These are phyloP conservation scores for Leccinum pallidistipes DNA, from an alignment of 1,284 basidiomycete genomes.

Conservation along the genomic window DNA sequence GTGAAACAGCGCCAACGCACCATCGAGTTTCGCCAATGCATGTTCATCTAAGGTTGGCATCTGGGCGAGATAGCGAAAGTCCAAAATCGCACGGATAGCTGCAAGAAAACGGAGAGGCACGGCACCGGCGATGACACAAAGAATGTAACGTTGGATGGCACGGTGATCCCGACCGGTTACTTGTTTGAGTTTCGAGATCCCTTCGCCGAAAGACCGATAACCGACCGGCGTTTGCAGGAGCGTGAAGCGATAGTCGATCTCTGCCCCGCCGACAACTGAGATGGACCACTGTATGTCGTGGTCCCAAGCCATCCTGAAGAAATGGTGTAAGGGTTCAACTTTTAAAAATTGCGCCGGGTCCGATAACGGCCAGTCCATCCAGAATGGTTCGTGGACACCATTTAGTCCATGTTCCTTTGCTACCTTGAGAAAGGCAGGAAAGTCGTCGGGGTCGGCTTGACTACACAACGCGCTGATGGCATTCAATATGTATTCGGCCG, in stretches of 20 bases:
- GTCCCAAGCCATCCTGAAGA: background rate
- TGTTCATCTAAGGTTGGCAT: background rate
- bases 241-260: background rate
- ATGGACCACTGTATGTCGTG: slow-evolving; percentile 2
- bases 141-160: background rate
- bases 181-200: background rate
- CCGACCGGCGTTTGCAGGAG: background rate
- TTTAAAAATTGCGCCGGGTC: background rate
- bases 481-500: background rate
- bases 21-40: background rate
- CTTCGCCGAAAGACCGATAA: background rate
- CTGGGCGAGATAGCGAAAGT: background rate
- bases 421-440: background rate
- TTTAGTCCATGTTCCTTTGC: background rate
- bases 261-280: background rate
- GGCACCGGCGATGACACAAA: background rate
- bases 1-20: background rate
- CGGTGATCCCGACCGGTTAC: background rate
- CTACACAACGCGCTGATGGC: background rate
- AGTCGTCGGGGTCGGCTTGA: background rate
- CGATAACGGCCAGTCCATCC: background rate
- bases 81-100: background rate
- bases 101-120: background rate
- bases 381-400: background rate
- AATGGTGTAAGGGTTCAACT: background rate